phyloP scores from a whole-genome alignment of 139 green algal genomes.

The Microglena sp. region DNA sequence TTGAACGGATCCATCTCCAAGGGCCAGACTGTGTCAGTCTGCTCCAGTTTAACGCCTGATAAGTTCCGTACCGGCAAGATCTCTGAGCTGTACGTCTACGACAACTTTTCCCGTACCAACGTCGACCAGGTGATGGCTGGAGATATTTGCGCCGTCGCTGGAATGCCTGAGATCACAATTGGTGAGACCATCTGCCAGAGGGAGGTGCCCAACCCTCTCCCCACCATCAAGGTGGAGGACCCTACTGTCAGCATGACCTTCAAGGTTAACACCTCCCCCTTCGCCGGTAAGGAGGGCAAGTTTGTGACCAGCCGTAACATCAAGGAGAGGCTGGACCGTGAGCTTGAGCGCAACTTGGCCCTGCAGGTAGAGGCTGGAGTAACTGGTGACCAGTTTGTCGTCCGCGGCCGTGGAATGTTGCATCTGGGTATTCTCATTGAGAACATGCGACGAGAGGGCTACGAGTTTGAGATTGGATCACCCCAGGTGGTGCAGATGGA shows the following conservation, averaged over 20 bases:
- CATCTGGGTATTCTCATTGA: conserved; percentile 94
- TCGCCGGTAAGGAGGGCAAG: conserved; percentile 93
- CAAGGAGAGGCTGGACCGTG: conserved; percentile 58
- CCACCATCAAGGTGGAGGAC: conserved; percentile 94
- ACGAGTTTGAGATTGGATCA: conserved; percentile 84
- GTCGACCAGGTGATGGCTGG: conserved; percentile 73
- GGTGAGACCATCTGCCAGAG: conserved; percentile 85
- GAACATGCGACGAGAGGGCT: conserved; percentile 91
- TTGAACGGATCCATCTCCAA: conserved; percentile 62
- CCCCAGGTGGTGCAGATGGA: conserved; percentile 88
- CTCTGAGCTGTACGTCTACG: conserved; percentile 92
- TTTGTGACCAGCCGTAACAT: conserved; percentile 88
- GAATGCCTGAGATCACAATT: conserved; percentile 72
- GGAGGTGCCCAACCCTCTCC: conserved; percentile 55
- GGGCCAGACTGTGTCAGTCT: conserved; percentile 34
- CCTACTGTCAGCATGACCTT: conserved; percentile 98
- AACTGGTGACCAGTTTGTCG: conserved; percentile 86
- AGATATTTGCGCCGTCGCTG: conserved; percentile 85
- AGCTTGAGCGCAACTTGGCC: conserved; percentile 96
- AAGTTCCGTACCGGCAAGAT: conserved; percentile 53
- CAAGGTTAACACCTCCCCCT: conserved; percentile 90
- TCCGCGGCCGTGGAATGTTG: conserved; percentile 81
- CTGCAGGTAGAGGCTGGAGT: conserved; percentile 84
- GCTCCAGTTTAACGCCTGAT: conserved; percentile 20
- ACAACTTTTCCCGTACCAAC: conserved; percentile 72